A percentile compares a stretch with the other conserved stretches of the same genome.
These are phyloP conservation scores for Candida pseudoviswanathii DNA, from an alignment of 1,139 yeast species.

Conservation along the genomic window DNA sequence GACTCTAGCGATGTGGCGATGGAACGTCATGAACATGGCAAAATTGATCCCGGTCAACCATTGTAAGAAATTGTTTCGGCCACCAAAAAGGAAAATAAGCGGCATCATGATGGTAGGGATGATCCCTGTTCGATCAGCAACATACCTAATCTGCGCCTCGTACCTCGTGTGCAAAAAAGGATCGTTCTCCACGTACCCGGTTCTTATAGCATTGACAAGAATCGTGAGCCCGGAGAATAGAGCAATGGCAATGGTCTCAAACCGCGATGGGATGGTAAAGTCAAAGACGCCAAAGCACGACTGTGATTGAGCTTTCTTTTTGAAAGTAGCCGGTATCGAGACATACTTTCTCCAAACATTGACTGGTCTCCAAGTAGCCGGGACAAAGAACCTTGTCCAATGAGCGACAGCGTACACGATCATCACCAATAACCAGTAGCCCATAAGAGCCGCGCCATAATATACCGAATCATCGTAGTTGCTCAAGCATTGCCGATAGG, in stretches of 20 bases:
- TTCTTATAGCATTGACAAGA: slow-evolving; percentile 32
- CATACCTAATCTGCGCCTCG: slow-evolving; percentile 26
- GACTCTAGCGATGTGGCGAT: slow-evolving; percentile 41
- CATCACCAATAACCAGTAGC: slow-evolving; percentile 51
- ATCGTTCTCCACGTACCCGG: slow-evolving; percentile 24
- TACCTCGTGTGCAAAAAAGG: slow-evolving; percentile 24
- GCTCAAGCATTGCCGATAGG: slow-evolving; percentile 33
- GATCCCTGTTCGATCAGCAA: slow-evolving; percentile 37
- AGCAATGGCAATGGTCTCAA: slow-evolving; percentile 23
- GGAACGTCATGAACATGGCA: slow-evolving; percentile 37
- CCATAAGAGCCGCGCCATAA: slow-evolving; percentile 50
- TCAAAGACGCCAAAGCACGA: slow-evolving; percentile 22
- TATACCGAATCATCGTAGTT: slow-evolving; percentile 43
- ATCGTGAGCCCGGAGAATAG: slow-evolving; percentile 46
- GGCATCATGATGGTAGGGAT: slow-evolving; percentile 32
- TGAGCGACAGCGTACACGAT: slow-evolving; percentile 42
- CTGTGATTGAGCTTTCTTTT: slow-evolving; percentile 26
- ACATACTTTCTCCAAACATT: slow-evolving; percentile 31
- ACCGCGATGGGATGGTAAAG: slow-evolving; percentile 30
- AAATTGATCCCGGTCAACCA: slow-evolving; percentile 43
- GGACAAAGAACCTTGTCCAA: slow-evolving; percentile 38
- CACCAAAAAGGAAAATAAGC: slow-evolving; percentile 40
- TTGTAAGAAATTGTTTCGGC: slow-evolving; percentile 44
- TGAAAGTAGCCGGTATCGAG: slow-evolving; percentile 33
- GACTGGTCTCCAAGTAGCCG: slow-evolving; percentile 27